A percentile compares a stretch with the other conserved stretches of the same genome.
Evolutionary conservation across 192 early-diverging fungal genomes (phyloP).

Genomic region (Mortierella hygrophila): DNA sequence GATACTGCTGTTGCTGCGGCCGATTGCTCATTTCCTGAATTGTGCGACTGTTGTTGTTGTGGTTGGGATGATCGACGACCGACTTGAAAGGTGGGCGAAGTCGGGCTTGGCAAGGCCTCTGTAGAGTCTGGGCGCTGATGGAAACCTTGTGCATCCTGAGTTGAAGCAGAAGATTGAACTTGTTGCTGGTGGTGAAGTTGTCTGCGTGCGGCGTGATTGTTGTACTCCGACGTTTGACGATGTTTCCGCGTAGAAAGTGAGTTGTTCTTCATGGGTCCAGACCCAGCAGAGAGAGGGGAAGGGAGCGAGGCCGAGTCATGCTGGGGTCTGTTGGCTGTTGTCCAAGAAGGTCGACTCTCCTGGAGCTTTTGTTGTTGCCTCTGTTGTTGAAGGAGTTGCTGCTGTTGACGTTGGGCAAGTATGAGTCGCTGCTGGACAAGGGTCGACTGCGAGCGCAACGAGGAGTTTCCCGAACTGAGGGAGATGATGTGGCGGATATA

Average conservation of each 20-base stretch:
- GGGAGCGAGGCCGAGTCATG: slow-evolving; percentile 8
- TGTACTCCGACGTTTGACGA: slow-evolving; percentile 30
- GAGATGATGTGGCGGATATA: slow-evolving; percentile 53
- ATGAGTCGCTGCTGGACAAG: slow-evolving; percentile 7
- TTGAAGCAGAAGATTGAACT: neutral
- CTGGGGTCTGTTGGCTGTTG: neutral
- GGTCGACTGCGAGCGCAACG: slow-evolving; percentile 12
- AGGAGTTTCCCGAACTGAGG: slow-evolving; percentile 24
- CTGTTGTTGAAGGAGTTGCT: neutral
- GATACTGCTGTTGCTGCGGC: slow-evolving; percentile 4
- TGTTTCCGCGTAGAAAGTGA: slow-evolving; percentile 20
- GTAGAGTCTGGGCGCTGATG: neutral
- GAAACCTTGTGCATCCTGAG: neutral
- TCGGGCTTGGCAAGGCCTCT: slow-evolving; percentile 18
- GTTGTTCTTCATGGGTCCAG: slow-evolving; percentile 43
- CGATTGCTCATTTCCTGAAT: neutral
- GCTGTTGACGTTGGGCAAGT: slow-evolving; percentile 13
- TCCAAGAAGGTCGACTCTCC: neutral
- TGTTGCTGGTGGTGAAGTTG: slow-evolving; percentile 21
- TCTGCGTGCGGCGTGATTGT: slow-evolving; percentile 23
- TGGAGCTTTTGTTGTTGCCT: slow-evolving; percentile 23
- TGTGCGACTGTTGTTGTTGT: neutral
- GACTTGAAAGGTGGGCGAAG: slow-evolving; percentile 10
- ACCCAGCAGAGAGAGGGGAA: slow-evolving; percentile 32
- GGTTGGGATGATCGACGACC: slow-evolving; percentile 6